Evolutionary conservation across 495 filamentous ascomycete genomes (phyloP).

Genomic region (Talaromyces nanjingensis): DNA sequence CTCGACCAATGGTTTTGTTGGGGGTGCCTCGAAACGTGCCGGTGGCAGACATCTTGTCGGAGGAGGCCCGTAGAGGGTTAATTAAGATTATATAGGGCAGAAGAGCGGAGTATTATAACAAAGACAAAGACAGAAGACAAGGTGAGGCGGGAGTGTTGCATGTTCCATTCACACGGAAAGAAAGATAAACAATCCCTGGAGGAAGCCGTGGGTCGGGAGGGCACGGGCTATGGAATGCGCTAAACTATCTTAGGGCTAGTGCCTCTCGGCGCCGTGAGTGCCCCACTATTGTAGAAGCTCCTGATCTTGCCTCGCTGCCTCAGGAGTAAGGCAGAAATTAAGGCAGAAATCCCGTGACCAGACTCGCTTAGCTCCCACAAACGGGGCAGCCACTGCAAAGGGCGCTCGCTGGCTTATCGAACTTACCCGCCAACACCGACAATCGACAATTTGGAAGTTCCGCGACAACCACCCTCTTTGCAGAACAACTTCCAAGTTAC

Average conservation of each 20-base stretch:
- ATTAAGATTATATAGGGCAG: background rate
- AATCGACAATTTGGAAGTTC: slow-evolving; percentile 10
- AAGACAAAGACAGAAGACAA: background rate
- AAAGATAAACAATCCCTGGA: slow-evolving; percentile 11
- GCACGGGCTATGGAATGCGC: background rate
- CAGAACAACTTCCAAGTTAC: slow-evolving; percentile 13
- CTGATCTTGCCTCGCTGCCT: background rate
- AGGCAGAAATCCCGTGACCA: slow-evolving; percentile 18
- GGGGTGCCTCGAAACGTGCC: slow-evolving; percentile 42
- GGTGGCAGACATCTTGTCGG: slow-evolving; percentile 50
- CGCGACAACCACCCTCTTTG: slow-evolving; percentile 30
- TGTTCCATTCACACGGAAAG: background rate
- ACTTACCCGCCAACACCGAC: slow-evolving; percentile 2
- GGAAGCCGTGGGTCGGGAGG: background rate
- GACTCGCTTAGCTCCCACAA: slow-evolving; percentile 45
- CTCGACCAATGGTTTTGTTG: slow-evolving; percentile 51
- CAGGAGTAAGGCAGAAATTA: too few species aligned
- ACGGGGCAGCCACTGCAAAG: slow-evolving; percentile 15
- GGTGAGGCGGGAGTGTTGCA: background rate
- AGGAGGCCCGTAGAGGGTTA: slow-evolving; percentile 7
- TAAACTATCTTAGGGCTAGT: background rate
- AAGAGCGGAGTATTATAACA: slow-evolving; percentile 1
- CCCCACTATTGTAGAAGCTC: background rate
- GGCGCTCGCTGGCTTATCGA: slow-evolving; percentile 2
- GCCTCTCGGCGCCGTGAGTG: background rate